Evolutionary conservation across 1,284 basidiomycete genomes (phyloP).

Genomic region (Neolentinus lepideus): DNA sequence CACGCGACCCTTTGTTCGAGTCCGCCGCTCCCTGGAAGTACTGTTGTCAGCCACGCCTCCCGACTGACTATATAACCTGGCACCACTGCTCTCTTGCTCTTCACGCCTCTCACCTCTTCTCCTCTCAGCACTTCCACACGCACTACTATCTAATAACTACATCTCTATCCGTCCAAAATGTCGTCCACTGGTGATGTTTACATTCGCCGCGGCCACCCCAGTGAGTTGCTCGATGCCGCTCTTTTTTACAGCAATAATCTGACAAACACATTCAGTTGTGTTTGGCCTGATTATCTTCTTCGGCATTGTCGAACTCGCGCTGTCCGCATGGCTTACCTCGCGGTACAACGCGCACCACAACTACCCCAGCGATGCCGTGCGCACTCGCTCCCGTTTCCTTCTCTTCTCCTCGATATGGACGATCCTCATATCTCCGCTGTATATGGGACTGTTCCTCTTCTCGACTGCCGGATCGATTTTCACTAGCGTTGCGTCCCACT

Average conservation of each 20-base stretch:
- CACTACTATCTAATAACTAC: not conserved
- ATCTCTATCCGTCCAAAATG: not conserved
- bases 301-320: slow-evolving; percentile 55
- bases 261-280: slow-evolving; percentile 27
- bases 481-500: slow-evolving; percentile 56
- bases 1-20: too few species aligned
- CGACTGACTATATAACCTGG: not conserved
- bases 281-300: slow-evolving; percentile 51
- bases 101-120: not conserved
- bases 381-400: slow-evolving; percentile 56
- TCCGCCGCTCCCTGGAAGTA: too few species aligned
- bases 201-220: slow-evolving; percentile 43
- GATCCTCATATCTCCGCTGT: slow-evolving; percentile 43
- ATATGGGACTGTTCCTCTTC: slow-evolving; percentile 46
- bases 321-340: slow-evolving; percentile 62
- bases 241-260: slow-evolving; percentile 1
- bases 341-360: slow-evolving; percentile 50
- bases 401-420: slow-evolving; percentile 71
- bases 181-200: slow-evolving; percentile 20
- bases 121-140: not conserved
- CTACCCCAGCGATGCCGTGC: slow-evolving; percentile 38
- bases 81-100: not conserved
- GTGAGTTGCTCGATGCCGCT: slow-evolving; percentile 28
- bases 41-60: too few species aligned
- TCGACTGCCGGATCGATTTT: slow-evolving; percentile 36